Evolutionary conservation across 2,329 filamentous ascomycete genomes (phyloP), one percentile per base, ranked within the genome.

Genomic region (Diaporthe longicolla): DNA sequence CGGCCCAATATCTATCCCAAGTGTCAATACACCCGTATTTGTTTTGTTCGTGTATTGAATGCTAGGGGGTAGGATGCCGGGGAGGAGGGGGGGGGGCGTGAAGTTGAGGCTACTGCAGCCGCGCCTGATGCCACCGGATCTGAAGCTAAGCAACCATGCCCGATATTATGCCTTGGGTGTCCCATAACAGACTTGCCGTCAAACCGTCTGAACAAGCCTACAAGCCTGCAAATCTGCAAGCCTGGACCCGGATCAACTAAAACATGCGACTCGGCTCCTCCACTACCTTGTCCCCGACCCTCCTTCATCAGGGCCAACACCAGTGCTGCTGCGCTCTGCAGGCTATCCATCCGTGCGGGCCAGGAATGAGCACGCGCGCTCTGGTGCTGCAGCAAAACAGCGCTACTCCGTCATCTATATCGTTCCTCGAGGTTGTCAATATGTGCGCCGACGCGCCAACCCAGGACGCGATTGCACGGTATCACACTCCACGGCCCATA

Each of bases 101-200:
- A 68, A 54, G 29, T 26, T 68, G 63, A 68, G 63, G 63, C 63
- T 68, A 37, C 63, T 68, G 63, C 63, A 54, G 63, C 63, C 63
- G 63, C 63, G 63, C 63, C 63, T 68, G 29, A 68, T 68, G 63
- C 21, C 63, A 68, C 63, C 48, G 48, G 48, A 68, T 68, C 63
- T 68, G 63, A 68, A 68, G 48, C 63, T 68, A 68, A 54, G 29
- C 63, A 68, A 54, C 63, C 63, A 68, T 68, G 63, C 63, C 63
- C 48, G 63, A 54, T 68, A 68, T 68, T 48, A 68, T 68, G 63
- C 63, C 63, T 68, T 68, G 45, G 63, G 63, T 68, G 63, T 68
- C 32, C 63, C 63, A 68, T 68, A 68, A 68, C 45, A 68, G 63
- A 52, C 63, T 68, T 68, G 63, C 63, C 63, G 63, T 54, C 48